phyloP scores from a whole-genome alignment of 139 green algal genomes.

The Parachlorella kessleri region DNA sequence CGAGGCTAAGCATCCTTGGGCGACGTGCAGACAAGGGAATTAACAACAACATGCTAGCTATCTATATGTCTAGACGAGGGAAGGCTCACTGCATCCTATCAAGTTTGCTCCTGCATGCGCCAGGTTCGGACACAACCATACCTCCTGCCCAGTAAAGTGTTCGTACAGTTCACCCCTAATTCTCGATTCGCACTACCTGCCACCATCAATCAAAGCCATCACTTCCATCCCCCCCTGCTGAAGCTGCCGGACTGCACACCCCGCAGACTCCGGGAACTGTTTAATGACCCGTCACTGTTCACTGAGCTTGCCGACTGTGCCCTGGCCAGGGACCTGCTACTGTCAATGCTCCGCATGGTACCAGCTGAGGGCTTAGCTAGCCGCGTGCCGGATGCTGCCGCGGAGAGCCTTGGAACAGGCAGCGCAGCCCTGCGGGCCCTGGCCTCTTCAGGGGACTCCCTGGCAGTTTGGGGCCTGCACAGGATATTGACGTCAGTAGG shows the following conservation, averaged over 20 bases:
- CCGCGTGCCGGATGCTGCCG: neutral
- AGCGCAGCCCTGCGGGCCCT: neutral
- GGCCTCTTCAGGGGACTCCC: slow-evolving; percentile 16
- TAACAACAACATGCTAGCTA: too few relatives aligned
- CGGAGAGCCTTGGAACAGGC: neutral
- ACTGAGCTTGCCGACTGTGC: neutral
- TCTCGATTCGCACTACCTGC: too few relatives aligned
- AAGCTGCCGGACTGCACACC: slow-evolving; percentile 1
- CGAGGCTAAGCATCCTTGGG: too few relatives aligned
- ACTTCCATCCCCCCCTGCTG: slow-evolving; percentile 6
- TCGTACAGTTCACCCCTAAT: too few relatives aligned
- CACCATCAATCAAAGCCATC: too few relatives aligned
- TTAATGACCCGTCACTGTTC: slow-evolving; percentile 5
- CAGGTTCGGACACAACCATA: too few relatives aligned
- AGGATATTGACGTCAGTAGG: neutral
- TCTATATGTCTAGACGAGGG: too few relatives aligned
- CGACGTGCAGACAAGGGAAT: too few relatives aligned
- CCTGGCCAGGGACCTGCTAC: too few relatives aligned
- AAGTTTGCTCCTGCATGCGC: too few relatives aligned
- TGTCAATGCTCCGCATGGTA: neutral
- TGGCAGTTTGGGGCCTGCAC: neutral
- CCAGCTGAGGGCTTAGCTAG: neutral
- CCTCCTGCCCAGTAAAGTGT: too few relatives aligned
- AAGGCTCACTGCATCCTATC: too few relatives aligned
- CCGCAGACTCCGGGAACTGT: slow-evolving; percentile 18